Evolutionary conservation across 2,329 filamentous ascomycete genomes (phyloP), one percentile per base, ranked within the genome.

Genomic region (Colletotrichum horii): DNA sequence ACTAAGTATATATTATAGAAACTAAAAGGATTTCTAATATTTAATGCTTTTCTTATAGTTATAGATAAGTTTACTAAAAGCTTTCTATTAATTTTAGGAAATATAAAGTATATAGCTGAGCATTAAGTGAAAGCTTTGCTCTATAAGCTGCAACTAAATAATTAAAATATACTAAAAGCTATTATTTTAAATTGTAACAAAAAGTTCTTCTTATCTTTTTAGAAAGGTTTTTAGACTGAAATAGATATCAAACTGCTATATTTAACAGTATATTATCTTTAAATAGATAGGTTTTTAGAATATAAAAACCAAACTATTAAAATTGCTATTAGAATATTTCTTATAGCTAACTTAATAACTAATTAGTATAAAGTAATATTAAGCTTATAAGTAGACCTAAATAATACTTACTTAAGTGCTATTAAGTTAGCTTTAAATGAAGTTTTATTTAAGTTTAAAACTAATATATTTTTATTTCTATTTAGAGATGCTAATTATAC

Each of bases 111-210:
- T 56, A 74, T 62, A 26, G 19, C 19, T 30, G 32, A 28, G 7
- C 32, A 60, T 32, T 60, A 56, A 56, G 6, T 26, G 16, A 56
- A 26, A 26, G 1, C 1, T 2, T 1, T 56, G 0, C 12, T 56
- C 4, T 56, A 56, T 2, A 26, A 56, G 15, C 6, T 56, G 2
- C 26, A 56, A 8, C 6, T 24, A 24, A 60, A 4, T 60, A 60
- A 32, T 0, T 60, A 60, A 1, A 0, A 1, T 7, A 2, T 56
- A 15, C 0, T 15, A 16, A 14, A 26, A 16, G 0, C 3, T 24
- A 56, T 56, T 56, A 56, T 26, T 1, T 56, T 26, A 7, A 4
- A 56, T 1, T 56, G 26, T 24, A 3, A 56, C 26, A 56, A 0
- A 16, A 56, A 56, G 11, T 60, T 60, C 9, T 32, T 60, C 12